These are phyloP conservation scores for Suhomyces kunorum DNA, from an alignment of 1,139 yeast species.

Conservation along the genomic window DNA sequence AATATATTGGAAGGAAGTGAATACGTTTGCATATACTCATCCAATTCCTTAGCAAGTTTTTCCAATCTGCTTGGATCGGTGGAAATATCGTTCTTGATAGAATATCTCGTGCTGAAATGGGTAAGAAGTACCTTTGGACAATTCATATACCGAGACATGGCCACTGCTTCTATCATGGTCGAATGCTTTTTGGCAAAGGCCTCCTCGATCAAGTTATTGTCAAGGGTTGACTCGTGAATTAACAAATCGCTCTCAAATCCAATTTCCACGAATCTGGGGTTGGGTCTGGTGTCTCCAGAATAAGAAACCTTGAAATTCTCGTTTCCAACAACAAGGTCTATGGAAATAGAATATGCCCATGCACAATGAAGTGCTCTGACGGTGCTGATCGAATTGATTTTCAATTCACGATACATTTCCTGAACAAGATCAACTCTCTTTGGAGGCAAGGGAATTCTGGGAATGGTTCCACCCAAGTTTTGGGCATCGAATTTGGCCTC, in stretches of 20 bases:
- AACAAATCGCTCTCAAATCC: conserved; percentile 74
- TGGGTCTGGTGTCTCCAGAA: conserved; percentile 96
- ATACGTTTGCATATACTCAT: conserved; percentile 28
- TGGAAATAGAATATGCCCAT: conserved; percentile 73
- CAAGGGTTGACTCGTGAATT: conserved; percentile 92
- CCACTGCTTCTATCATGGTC: conserved; percentile 86
- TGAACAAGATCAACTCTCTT: conserved; percentile 18
- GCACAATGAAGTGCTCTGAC: conserved; percentile 85
- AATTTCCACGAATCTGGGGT: conserved; percentile 54
- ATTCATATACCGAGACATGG: conserved; percentile 67
- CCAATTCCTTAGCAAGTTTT: conserved; percentile 25
- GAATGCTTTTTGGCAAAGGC: conserved; percentile 84
- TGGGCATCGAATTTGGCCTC: conserved; percentile 31
- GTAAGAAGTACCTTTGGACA: conserved; percentile 75
- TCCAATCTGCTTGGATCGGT: conserved; percentile 27
- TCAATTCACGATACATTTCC: conserved; percentile 29
- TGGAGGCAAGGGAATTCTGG: conserved; percentile 24
- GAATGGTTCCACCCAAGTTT: conserved; percentile 19
- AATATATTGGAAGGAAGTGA: conserved; percentile 31
- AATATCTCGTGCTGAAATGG: conserved; percentile 90
- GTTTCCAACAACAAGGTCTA: conserved; percentile 42
- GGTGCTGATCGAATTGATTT: conserved; percentile 45
- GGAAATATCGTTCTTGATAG: conserved; percentile 56
- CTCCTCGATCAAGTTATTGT: conserved; percentile 75
- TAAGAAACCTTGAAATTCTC: conserved; percentile 69